Percentiles rank a stretch among this genome's conserved stretches.
Conservation (phyloP, 306 rosid species). For the Vigna radiata region DNA sequence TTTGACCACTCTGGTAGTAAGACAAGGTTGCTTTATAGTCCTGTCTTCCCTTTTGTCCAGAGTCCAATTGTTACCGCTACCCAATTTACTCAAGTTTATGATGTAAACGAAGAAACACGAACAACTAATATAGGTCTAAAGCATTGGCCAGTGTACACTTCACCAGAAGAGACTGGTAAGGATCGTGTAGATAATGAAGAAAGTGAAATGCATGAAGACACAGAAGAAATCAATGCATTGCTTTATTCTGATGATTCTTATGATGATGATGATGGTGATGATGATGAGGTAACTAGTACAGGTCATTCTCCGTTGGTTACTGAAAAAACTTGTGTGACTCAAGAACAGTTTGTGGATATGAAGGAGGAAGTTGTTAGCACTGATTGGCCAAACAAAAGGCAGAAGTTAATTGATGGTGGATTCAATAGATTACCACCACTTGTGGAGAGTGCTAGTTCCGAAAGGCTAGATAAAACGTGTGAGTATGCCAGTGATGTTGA, state of each 20-base stretch:
- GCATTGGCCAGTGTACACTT: conserved; percentile 47
- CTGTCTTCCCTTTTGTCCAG: conserved; percentile 53
- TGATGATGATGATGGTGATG: conserved; percentile 45
- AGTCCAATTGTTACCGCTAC: conserved; percentile 49
- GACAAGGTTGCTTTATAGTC: conserved; percentile 67
- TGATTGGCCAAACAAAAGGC: conserved; percentile 67
- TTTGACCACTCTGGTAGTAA: conserved; percentile 72
- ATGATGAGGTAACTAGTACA: conserved; percentile 82
- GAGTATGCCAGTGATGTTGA: conserved; percentile 61
- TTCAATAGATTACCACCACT: conserved; percentile 49
- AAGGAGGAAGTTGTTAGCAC: conserved; percentile 60
- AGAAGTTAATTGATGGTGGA: conserved; percentile 59
- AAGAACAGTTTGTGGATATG: conserved; percentile 46
- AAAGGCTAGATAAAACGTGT: conserved; percentile 45
- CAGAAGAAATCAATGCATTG: conserved; percentile 87
- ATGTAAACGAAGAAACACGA: conserved; percentile 38
- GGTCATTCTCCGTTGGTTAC: conserved; percentile 63
- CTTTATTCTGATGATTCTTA: conserved; percentile 70
- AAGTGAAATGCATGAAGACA: conserved; percentile 90
- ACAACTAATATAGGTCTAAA: conserved; percentile 40
- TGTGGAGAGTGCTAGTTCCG: conserved; percentile 49
- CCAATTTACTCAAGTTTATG: conserved; percentile 32
- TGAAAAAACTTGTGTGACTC: conserved; percentile 47
- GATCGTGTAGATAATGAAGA: conserved; percentile 54
- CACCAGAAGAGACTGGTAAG: conserved; percentile 46